Evolutionary conservation across 2,329 filamentous ascomycete species (phyloP), one percentile per base, ranked within the genome.

Genomic region (Alternaria atra): DNA sequence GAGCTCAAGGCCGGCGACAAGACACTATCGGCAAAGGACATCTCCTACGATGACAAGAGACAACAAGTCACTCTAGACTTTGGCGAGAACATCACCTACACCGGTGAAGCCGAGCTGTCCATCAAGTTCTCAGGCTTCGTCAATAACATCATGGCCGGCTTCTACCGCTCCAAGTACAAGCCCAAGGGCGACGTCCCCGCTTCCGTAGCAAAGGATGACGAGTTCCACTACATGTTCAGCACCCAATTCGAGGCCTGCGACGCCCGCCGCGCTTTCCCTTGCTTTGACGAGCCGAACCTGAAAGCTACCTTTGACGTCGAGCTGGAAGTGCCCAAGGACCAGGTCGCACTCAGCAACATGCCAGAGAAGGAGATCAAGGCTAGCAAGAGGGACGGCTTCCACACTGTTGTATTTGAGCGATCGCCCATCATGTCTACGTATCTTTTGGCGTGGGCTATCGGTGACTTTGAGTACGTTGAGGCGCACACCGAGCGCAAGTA

Each of bases 191-290:
- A 90, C 34, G 87, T 93, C 6, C 86, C 91, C 48, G 83, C 89
- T 42, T 93, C 92, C 12, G 93, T 97, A 2, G 91, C 93, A 29
- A 90, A 85, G 74, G 93, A 89, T 59, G 84, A 82, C 48, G 86
- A 89, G 55, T 83, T 86, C 70, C 83, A 89, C 75, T 88, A 80
- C 86, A 90, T 84, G 86, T 88, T 97, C 80, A 97, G 92, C 83
- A 99, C 95, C 50, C 95, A 99, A 78, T 99, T 99, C 76, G 95
- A 99, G 84, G 91, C 94, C 46, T 97, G 93, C 74, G 95, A 99
- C 81, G 95, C 95, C 63, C 90, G 95, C 67, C 87, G 94, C 68
- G 94, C 95, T 8, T 97, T 99, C 81, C 95, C 95, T 48, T 99
- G 95, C 83, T 98, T 98, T 75, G 95, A 99, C 76, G 95, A 99